A percentile compares a stretch with the other conserved stretches of the same genome.
Evolutionary conservation across 768 basidiomycete genomes (phyloP).

Genomic region (Phylloporus sp.): DNA sequence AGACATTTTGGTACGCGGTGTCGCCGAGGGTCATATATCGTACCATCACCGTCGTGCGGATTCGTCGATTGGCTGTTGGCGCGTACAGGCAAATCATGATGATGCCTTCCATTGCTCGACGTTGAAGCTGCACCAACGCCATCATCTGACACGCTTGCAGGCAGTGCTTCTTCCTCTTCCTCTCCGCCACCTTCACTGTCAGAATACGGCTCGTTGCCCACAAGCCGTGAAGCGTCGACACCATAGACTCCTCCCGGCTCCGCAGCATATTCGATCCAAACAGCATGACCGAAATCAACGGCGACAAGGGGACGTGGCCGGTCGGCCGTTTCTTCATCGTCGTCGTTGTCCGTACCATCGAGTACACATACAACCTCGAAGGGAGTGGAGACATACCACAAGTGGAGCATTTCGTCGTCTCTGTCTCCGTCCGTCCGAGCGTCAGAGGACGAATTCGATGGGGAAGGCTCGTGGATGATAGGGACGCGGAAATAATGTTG

Average conservation of each 20-base stretch:
- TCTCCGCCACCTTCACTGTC: slow-evolving; percentile 30
- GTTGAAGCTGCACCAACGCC: background rate
- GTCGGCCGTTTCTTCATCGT: slow-evolving; percentile 35
- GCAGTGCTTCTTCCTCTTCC: slow-evolving; percentile 14
- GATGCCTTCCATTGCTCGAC: slow-evolving; percentile 3
- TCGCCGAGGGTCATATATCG: slow-evolving; percentile 24
- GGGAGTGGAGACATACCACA: slow-evolving; percentile 69
- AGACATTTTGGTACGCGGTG: slow-evolving; percentile 45
- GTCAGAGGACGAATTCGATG: slow-evolving; percentile 4
- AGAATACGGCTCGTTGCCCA: slow-evolving; percentile 22
- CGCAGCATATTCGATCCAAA: slow-evolving; percentile 67
- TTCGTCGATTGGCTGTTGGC: slow-evolving; percentile 8
- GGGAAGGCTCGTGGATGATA: slow-evolving; percentile 30
- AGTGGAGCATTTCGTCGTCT: slow-evolving; percentile 56
- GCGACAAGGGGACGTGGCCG: slow-evolving; percentile 70
- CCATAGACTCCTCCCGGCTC: slow-evolving; percentile 27
- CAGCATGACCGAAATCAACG: slow-evolving; percentile 85
- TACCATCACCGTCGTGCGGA: slow-evolving; percentile 14
- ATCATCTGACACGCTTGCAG: slow-evolving; percentile 9
- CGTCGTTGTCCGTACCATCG: slow-evolving; percentile 38
- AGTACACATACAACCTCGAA: slow-evolving; percentile 69
- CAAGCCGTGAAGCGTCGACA: slow-evolving; percentile 27
- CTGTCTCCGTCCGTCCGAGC: slow-evolving; percentile 13
- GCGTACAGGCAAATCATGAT: background rate
- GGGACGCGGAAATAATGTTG: slow-evolving; percentile 78